A percentile compares a stretch with the other conserved stretches of the same genome.
Conservation (phyloP, 352 stramenopile genomes). For the Thraustotheca clavata region DNA sequence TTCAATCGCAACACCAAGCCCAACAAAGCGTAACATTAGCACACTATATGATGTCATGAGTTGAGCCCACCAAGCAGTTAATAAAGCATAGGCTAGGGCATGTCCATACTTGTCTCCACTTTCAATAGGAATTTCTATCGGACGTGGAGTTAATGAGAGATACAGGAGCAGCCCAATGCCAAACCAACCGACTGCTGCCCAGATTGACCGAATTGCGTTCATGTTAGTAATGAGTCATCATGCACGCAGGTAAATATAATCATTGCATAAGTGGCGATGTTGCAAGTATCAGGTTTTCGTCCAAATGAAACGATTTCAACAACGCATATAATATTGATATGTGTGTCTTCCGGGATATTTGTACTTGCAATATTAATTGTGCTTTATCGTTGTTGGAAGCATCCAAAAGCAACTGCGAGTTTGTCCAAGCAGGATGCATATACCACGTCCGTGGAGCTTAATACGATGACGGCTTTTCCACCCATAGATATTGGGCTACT, state of each 20-base stretch:
- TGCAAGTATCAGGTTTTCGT: too few species aligned
- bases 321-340: too few species aligned
- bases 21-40: neutral
- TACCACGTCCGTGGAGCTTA: neutral
- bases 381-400: too few species aligned
- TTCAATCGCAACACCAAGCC: conserved; percentile 8
- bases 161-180: conserved; percentile 14
- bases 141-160: conserved; percentile 10
- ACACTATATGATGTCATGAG: neutral
- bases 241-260: too few species aligned
- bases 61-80: conserved; percentile 10
- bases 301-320: too few species aligned
- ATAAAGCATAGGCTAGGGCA: neutral
- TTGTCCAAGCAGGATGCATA: neutral
- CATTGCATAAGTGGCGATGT: too few species aligned
- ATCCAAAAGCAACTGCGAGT: neutral
- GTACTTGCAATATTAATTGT: too few species aligned
- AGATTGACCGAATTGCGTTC: neutral
- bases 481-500: neutral
- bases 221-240: too few species aligned
- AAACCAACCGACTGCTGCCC: neutral
- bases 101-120: conserved; percentile 14
- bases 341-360: too few species aligned
- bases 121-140: neutral
- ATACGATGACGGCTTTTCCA: neutral